Evolutionary conservation across 2,329 filamentous ascomycete species (phyloP), one percentile per base, ranked within the genome.

Genomic region (Penicillium expansum): DNA sequence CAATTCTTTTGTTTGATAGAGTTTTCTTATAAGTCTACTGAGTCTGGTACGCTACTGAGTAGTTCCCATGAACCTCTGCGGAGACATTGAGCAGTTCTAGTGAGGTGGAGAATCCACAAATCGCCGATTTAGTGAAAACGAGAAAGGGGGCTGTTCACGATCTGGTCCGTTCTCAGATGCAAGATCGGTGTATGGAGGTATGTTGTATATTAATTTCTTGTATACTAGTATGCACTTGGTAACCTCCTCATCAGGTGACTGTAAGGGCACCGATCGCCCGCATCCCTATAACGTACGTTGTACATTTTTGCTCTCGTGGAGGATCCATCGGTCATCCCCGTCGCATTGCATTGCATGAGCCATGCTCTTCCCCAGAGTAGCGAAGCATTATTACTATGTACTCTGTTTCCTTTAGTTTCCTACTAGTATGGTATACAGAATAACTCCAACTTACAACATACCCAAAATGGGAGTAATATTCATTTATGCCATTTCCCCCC

Each of bases 281-380:
- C 45, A 33, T 49, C 41, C 43, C 42, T 49, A 44, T 35, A 52
- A 52, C 24, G 20, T n/a, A 47, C 27, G 42, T 30, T 44, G 27
- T 32, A 49, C 48, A 39, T 24, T 24, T 27, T 22, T 14, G 1
- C 51, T 61, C 63, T 64, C 61, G 58, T 62, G 61, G 55, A 49
- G 52, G 54, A 61, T 61, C 62, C 58, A 56, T 50, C 63, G 39
- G 56, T 18, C 55, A 50, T 52, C 58, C 61, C 55, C 53, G 62
- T 61, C 62, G 64, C 64, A 67, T 67, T 65, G 64, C 64, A 65
- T 67, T 66, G 64, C 64, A 66, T 64, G 52, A 59, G 52, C 60
- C 58, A 62, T 58, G 27, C 50, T 58, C 48, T 62, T 61, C 54
- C 62, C 61, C 63, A 43, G 62, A 54, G 57, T 58, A 43, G 27